Evolutionary conservation across 352 stramenopile genomes (phyloP), one percentile per base, ranked within the genome.

Genomic region (Hyaloperonospora brassicae): DNA sequence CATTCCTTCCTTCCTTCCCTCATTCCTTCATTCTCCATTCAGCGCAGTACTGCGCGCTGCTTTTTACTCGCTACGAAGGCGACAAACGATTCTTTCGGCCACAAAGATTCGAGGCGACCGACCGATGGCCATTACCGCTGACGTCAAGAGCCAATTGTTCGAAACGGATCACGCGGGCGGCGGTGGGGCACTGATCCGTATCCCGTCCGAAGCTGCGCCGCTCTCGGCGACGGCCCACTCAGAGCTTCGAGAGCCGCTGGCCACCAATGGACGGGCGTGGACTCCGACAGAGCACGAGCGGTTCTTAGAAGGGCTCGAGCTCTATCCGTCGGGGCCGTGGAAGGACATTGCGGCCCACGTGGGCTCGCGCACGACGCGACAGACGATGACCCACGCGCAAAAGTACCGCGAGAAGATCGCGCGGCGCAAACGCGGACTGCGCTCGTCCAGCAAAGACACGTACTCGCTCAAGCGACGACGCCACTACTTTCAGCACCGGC

Each of bases 271-370:
- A 34, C 64, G 61, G 9, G 68, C 68, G 10, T 76, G 72, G 72
- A 74, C 66, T 4, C 52, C 53, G 0, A 66, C 76, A 6, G 74
- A 85, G 52, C 77, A 87, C 62, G 63, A 84, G 27, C 73, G 73
- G 1, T 86, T 86, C 58, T 55, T 86, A 3, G 55, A 73, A 47
- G 76, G 72, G 0, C 69, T 84, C 41, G 73, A 87, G 50, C 52
- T 76, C n/a, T 87, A 76, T 58, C 76, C 76, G 25, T 73, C 63
- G 2, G 73, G 75, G 1, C 75, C 78, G 17, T 88, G 73, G 75
- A 86, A 85, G 41, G 64, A 73, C 25, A 81, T 87, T 39, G 73
- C 79, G 12, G 68, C 64, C 1, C 49, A 82, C 31, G 67, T 86
- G 11, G 62, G 70, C 25, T 82, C 73, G 0, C 68, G 76, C 39